Evolutionary conservation across 2,329 filamentous ascomycete genomes (phyloP).

Genomic region (Apiospora koreana): DNA sequence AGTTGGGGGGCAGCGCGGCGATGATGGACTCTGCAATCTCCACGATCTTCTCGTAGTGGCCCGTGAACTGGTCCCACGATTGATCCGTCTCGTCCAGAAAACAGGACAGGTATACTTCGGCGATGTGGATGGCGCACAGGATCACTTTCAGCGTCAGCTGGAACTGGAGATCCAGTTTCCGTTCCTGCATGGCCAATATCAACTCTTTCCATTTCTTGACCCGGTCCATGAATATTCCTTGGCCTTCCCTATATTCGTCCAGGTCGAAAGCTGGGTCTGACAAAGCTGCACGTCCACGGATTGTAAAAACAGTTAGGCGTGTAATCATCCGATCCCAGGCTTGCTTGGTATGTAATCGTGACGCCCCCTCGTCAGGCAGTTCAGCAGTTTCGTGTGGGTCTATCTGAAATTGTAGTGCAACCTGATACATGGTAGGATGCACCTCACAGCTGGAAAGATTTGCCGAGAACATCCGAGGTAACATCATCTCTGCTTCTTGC

Average conservation of each 20-base stretch:
- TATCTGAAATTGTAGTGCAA: neutral
- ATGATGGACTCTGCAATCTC: neutral
- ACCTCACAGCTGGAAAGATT: neutral
- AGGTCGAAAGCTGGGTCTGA: neutral
- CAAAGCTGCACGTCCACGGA: neutral
- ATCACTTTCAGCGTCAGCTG: neutral
- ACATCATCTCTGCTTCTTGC: neutral
- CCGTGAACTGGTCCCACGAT: neutral
- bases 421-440: neutral
- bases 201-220: neutral
- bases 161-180: neutral
- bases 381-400: neutral
- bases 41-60: neutral
- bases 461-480: slow-evolving; percentile 2
- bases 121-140: neutral
- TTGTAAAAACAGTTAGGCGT: neutral
- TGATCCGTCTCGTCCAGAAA: neutral
- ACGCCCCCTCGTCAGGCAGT: neutral
- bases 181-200: neutral
- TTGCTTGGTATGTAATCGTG: slow-evolving; percentile 3
- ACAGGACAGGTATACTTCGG: slow-evolving; percentile 1
- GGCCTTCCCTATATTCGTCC: neutral
- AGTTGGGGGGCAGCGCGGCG: neutral
- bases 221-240: neutral
- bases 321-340: slow-evolving; percentile 7